Conservation (phyloP, 331 rosid genomes). For the Erythrophleum ivorense region DNA sequence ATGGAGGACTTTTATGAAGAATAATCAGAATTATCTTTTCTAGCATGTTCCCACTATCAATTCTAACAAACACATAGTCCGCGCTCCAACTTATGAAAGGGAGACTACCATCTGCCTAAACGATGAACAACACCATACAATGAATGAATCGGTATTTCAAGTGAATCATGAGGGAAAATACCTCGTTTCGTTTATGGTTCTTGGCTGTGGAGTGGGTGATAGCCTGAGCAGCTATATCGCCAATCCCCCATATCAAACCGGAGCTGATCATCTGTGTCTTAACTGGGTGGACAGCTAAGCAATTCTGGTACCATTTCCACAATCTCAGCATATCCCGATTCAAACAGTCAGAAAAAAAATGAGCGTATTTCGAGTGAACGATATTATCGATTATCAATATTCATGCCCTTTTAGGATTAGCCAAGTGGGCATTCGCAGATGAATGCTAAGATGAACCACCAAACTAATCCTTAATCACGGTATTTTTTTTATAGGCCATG, state of each 20-base stretch:
- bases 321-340: slow-evolving; percentile 49
- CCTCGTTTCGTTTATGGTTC: slow-evolving; percentile 33
- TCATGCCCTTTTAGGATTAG: slow-evolving; percentile 10
- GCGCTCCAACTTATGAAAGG: not conserved
- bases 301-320: slow-evolving; percentile 66
- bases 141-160: not conserved
- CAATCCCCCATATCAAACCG: slow-evolving; percentile 64
- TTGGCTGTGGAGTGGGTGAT: slow-evolving; percentile 50
- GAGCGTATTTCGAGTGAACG: not conserved
- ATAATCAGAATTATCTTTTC: not conserved
- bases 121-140: not conserved
- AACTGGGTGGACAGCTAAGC: slow-evolving; percentile 62
- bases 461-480: not conserved
- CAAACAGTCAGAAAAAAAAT: not conserved
- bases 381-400: not conserved
- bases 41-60: not conserved
- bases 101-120: not conserved
- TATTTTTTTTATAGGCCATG: not conserved
- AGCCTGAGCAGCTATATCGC: slow-evolving; percentile 66
- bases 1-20: not conserved
- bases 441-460: not conserved
- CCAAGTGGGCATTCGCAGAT: not conserved
- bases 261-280: slow-evolving; percentile 70
- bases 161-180: slow-evolving; percentile 23
- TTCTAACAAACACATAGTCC: not conserved